These are phyloP conservation scores for Colletotrichum kahawae DNA, from an alignment of 2,329 filamentous ascomycete genomes.

Conservation along the genomic window DNA sequence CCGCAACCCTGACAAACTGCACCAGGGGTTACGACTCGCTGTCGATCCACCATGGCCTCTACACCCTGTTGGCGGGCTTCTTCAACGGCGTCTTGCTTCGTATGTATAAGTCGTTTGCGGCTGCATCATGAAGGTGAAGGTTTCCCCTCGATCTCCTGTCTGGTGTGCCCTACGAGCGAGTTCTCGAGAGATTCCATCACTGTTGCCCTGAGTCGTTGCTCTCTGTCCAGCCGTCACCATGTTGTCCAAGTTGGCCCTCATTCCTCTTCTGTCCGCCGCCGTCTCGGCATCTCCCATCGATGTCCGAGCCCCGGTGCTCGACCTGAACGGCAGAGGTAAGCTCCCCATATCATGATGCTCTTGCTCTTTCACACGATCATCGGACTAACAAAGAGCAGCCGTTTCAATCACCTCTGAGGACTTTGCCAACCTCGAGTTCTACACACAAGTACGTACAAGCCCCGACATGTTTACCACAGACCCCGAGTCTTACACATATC, in stretches of 20 bases:
- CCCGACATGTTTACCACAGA: background rate
- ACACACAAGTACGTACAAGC: slow-evolving; percentile 38
- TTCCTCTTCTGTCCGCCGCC: slow-evolving; percentile 18
- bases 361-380: background rate
- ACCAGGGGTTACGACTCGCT: background rate
- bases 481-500: background rate
- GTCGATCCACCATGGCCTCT: background rate
- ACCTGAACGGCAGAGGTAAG: slow-evolving; percentile 39
- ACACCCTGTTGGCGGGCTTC: background rate
- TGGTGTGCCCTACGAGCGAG: background rate
- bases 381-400: background rate
- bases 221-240: slow-evolving; percentile 13
- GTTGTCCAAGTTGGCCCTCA: slow-evolving; percentile 22
- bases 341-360: too few relatives aligned
- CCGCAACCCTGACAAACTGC: background rate
- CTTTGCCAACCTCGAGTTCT: slow-evolving; percentile 49
- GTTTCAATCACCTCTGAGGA: slow-evolving; percentile 33
- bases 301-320: background rate
- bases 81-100: background rate
- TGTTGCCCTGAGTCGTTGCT: background rate
- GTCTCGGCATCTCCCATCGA: slow-evolving; percentile 16
- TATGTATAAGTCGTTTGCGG: slow-evolving; percentile 11
- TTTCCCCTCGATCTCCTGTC: background rate
- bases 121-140: background rate
- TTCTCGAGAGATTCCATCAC: background rate